Conservation (phyloP, 1,284 basidiomycete species). For the Fistulinella cinereoalba region DNA sequence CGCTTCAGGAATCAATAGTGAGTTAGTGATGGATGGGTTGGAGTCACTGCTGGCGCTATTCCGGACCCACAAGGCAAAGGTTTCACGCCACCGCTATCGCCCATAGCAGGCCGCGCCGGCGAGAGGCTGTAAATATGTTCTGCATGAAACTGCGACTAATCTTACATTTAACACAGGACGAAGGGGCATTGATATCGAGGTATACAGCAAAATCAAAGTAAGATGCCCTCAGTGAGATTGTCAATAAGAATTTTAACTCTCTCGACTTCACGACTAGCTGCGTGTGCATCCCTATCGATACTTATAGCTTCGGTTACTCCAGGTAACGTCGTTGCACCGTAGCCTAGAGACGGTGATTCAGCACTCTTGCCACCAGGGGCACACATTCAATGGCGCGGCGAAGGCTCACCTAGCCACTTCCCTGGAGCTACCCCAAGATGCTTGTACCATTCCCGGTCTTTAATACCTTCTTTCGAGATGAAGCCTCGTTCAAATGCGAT, state of each 20-base stretch:
- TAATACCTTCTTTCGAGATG: constrained; percentile 63
- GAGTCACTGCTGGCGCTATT: no score
- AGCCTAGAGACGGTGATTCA: constrained; percentile 36
- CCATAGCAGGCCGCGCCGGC: no score
- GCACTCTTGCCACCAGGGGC: not conserved
- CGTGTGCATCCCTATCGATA: constrained; percentile 43
- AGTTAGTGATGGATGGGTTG: no score
- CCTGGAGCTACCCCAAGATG: constrained; percentile 76
- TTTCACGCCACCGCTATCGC: no score
- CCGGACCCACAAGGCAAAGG: no score
- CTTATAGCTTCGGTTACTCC: constrained; percentile 60
- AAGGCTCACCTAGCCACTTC: constrained; percentile 57
- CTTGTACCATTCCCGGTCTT: constrained; percentile 68
- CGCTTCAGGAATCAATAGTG: no score
- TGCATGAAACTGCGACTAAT: not conserved
- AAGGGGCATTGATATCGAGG: no score
- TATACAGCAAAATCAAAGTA: no score
- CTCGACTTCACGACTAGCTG: constrained; percentile 48
- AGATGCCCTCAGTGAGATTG: constrained; percentile 36
- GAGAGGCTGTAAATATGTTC: no score
- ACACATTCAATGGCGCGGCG: constrained; percentile 11
- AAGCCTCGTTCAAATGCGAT: constrained; percentile 68
- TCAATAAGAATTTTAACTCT: constrained; percentile 44
- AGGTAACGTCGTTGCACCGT: constrained; percentile 65
- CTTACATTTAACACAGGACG: not conserved